Evolutionary conservation across 331 rosid species (phyloP).

Genomic region (Dryas integrifolia): DNA sequence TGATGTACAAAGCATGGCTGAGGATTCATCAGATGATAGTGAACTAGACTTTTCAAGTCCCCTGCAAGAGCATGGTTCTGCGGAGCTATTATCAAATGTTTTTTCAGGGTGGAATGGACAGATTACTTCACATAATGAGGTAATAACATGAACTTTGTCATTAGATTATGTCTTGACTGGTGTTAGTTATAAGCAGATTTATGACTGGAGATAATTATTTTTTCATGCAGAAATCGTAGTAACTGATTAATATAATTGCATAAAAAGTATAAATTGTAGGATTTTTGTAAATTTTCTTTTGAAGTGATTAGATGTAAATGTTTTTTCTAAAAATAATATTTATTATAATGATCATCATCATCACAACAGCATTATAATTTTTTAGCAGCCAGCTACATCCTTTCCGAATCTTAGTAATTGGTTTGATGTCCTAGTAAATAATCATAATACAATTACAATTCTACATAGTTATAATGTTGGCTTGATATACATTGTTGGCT

Average conservation of each 20-base stretch:
- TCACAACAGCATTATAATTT: not conserved
- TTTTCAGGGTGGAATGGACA: slow-evolving; percentile 41
- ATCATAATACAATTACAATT: not conserved
- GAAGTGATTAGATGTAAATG: not conserved
- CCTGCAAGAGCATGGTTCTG: slow-evolving; percentile 39
- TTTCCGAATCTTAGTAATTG: not conserved
- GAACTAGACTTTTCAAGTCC: slow-evolving; percentile 45
- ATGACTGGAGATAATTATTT: not conserved
- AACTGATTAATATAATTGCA: not conserved
- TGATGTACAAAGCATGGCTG: slow-evolving; percentile 50
- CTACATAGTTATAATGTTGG: not conserved
- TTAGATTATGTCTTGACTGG: slow-evolving; percentile 21
- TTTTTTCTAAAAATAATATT: not conserved
- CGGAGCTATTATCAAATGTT: slow-evolving; percentile 35
- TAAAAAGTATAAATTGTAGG: not conserved
- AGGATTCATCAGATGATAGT: slow-evolving; percentile 66
- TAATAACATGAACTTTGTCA: slow-evolving; percentile 26
- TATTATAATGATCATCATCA: not conserved
- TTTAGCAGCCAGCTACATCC: not conserved
- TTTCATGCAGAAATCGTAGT: not conserved
- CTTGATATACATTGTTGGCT: not conserved
- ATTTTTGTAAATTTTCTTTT: not conserved
- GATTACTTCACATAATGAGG: slow-evolving; percentile 52
- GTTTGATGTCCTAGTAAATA: not conserved
- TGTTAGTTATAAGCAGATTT: not conserved